Evolutionary conservation across 331 rosid species (phyloP), one percentile per base, ranked within the genome.

Genomic region (Quercus lobata): DNA sequence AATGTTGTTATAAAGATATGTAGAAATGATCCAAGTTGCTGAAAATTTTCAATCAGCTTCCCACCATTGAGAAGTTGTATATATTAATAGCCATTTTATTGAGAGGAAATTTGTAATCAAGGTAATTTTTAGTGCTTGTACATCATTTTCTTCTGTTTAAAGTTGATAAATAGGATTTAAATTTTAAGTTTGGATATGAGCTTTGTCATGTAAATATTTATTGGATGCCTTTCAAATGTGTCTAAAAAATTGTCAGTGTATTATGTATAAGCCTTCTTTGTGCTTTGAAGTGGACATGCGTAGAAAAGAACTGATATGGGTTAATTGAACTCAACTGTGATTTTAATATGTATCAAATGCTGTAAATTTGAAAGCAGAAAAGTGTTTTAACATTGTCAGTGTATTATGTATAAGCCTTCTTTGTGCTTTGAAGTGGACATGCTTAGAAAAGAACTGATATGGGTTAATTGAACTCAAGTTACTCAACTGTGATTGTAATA

Each of bases 31-130:
- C 83, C 35, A 61, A 83, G 76, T 80, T 77, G 82, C 92, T 77
- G 86, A 73, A 77, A 81, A 79, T 87, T 88, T 89, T 85, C 79
- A 78, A 75, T 87, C 88, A 57, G 87, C 80, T 84, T 78, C 79
- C 83, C 84, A 55, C 71, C 4, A 72, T 79, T 80, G 84, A 84
- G 83, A 87, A 89, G 85, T 79, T 87, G 95, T 90, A 86, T 57
- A 89, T 85, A 83, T 77, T 84, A 79, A 83, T 72, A 75, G 83
- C 80, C 88, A 83, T 84, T 82, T 83, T 79, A 82, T 76, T 76
- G 32, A 63, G 80, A 81, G 73, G 11, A 60, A 85, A 76, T 74
- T 54, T 78, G 61, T 85, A 80, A 63, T 54, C 76, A 63, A 84
- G 80, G 84, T 86, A 21, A 80, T 69, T 78, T 82, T 72, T 32